Conservation (phyloP, 352 stramenopile genomes). For the Globisporangium acanthophoron region DNA sequence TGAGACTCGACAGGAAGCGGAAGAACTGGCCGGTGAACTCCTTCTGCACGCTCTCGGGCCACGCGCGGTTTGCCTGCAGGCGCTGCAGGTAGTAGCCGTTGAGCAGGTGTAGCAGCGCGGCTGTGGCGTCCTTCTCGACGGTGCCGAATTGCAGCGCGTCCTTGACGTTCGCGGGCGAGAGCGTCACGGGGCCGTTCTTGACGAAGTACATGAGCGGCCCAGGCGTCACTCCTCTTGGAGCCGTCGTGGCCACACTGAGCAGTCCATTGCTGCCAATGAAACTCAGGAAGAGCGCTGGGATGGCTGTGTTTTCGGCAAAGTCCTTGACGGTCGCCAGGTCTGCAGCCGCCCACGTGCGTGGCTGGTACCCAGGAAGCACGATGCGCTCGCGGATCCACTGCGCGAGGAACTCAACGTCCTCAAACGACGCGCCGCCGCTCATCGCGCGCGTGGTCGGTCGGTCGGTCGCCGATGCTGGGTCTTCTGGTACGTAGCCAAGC, state of each 20-base stretch:
- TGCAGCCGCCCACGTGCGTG: constrained; percentile 66
- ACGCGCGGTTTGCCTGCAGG: constrained; percentile 74
- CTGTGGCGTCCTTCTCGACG: constrained; percentile 70
- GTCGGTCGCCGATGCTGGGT: background rate
- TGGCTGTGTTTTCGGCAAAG: constrained; percentile 64
- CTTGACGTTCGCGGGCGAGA: constrained; percentile 55
- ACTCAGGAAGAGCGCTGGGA: constrained; percentile 67
- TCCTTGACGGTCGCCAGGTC: constrained; percentile 81
- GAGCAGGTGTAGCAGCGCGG: constrained; percentile 79
- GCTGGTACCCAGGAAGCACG: constrained; percentile 58
- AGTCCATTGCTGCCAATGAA: constrained; percentile 27
- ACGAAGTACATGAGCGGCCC: constrained; percentile 83
- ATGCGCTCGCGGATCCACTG: constrained; percentile 85
- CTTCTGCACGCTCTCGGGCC: constrained; percentile 92
- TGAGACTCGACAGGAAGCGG: constrained; percentile 94
- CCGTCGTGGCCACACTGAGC: constrained; percentile 49
- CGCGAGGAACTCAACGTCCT: constrained; percentile 78
- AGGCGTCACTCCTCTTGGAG: constrained; percentile 31
- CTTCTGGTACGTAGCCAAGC: too few species aligned
- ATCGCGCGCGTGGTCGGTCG: constrained; percentile 20
- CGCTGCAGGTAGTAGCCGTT: constrained; percentile 82
- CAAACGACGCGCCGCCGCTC: constrained; percentile 63
- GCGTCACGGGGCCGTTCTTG: constrained; percentile 72
- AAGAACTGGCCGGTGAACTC: constrained; percentile 94
- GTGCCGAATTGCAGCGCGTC: constrained; percentile 72